phyloP scores from a whole-genome alignment of 2,329 filamentous ascomycete genomes.

The Anthostomella pinea region DNA sequence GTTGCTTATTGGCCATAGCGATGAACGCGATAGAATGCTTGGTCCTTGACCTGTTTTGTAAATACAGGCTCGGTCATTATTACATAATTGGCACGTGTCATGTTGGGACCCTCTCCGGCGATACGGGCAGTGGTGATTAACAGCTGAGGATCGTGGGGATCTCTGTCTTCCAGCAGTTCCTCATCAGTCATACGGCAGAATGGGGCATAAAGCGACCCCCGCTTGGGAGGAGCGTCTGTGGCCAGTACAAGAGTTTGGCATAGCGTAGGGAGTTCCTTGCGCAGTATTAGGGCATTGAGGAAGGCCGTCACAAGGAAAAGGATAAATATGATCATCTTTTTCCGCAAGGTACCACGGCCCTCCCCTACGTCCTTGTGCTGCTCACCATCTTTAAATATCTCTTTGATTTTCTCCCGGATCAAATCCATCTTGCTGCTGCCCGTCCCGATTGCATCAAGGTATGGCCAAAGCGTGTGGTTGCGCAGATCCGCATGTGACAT shows the following conservation, averaged over 20 bases:
- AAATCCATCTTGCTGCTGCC: slow-evolving; percentile 4
- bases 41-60: slow-evolving; percentile 3
- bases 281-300: slow-evolving; percentile 2
- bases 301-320: slow-evolving; percentile 1
- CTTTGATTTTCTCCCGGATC: slow-evolving; percentile 1
- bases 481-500: slow-evolving; percentile 3
- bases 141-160: slow-evolving; percentile 1
- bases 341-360: background rate
- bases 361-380: slow-evolving; percentile 1
- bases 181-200: slow-evolving; percentile 3
- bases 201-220: slow-evolving; percentile 2
- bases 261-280: slow-evolving; percentile 1
- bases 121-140: slow-evolving; percentile 2
- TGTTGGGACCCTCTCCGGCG: slow-evolving; percentile 1
- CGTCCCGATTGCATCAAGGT: background rate
- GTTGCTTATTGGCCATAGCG: slow-evolving; percentile 6
- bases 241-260: slow-evolving; percentile 3
- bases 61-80: slow-evolving; percentile 1
- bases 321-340: slow-evolving; percentile 5
- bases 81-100: slow-evolving; percentile 3
- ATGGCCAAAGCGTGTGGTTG: slow-evolving; percentile 1
- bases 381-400: slow-evolving; percentile 2
- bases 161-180: slow-evolving; percentile 1
- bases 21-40: slow-evolving; percentile 5
- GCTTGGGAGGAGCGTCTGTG: slow-evolving; percentile 2